These are phyloP conservation scores for Pseudocercospora ulei DNA, from an alignment of 2,329 filamentous ascomycete genomes.

Conservation along the genomic window DNA sequence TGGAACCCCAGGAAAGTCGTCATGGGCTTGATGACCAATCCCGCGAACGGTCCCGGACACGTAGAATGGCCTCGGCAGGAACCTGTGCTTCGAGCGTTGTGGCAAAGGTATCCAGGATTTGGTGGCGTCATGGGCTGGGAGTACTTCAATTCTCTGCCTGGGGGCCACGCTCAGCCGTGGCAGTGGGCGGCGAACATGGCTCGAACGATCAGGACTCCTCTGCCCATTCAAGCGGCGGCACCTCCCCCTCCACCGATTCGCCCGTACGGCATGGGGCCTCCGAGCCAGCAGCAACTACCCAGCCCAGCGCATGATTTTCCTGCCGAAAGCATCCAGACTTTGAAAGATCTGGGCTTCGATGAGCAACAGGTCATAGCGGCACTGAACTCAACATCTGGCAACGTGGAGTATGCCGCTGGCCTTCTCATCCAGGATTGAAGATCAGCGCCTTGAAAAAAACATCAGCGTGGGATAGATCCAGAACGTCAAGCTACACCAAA, in stretches of 20 bases:
- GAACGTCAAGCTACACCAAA: too few species aligned
- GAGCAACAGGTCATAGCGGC: conserved; percentile 42
- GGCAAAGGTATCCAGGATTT: conserved; percentile 56
- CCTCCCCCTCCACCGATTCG: conserved; percentile 28
- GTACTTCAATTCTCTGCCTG: conserved; percentile 74
- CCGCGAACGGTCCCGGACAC: conserved; percentile 52
- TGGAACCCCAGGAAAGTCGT: conserved; percentile 68
- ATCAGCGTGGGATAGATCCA: too few species aligned
- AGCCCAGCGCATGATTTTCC: conserved; percentile 36
- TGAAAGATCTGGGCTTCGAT: conserved; percentile 42
- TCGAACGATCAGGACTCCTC: conserved; percentile 32
- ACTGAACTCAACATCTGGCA: conserved; percentile 42
- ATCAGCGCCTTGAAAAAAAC: too few species aligned
- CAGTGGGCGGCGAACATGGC: conserved; percentile 67
- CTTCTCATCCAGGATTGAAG: conserved; percentile 39
- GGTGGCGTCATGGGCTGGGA: conserved; percentile 94
- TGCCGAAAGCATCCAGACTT: conserved; percentile 36
- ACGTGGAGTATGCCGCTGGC: conserved; percentile 43
- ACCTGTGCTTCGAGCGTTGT: conserved; percentile 49
- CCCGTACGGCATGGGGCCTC: conserved; percentile 24
- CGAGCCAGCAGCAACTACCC: conserved; percentile 25
- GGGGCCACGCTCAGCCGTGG: conserved; percentile 55
- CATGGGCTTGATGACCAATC: conserved; percentile 69
- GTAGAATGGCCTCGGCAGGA: conserved; percentile 52
- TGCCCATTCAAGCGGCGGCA: conserved; percentile 20